Evolutionary conservation across 768 basidiomycete species (phyloP).

Genomic region (Ramaria sp.): DNA sequence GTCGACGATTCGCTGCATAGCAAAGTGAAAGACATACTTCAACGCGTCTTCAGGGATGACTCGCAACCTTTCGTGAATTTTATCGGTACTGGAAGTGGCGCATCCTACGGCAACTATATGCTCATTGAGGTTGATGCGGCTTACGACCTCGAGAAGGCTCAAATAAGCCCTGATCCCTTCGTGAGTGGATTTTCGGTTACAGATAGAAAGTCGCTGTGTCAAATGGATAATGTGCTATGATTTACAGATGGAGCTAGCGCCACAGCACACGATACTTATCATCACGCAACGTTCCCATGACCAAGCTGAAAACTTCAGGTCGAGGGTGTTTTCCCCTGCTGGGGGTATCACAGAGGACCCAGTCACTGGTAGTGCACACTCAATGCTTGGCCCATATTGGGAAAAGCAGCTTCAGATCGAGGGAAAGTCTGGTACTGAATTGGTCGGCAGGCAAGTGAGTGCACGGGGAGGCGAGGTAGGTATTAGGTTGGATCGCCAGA

Average conservation of each 20-base stretch:
- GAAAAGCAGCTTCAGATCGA: constrained; percentile 23
- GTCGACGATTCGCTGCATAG: constrained; percentile 4
- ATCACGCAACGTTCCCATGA: constrained; percentile 28
- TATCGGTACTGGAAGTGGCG: constrained; percentile 9
- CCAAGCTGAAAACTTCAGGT: constrained; percentile 29
- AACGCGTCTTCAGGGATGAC: constrained; percentile 5
- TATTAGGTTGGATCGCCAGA: constrained; percentile 26
- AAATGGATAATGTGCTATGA: background rate
- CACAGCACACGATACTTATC: constrained; percentile 26
- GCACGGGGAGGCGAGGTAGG: constrained; percentile 34
- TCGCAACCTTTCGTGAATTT: constrained; percentile 11
- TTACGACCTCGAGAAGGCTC: constrained; percentile 13
- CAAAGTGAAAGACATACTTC: constrained; percentile 3
- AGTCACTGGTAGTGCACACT: constrained; percentile 46
- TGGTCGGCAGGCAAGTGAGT: constrained; percentile 42
- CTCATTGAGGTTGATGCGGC: constrained; percentile 17
- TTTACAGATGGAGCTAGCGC: constrained; percentile 20
- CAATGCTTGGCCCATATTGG: constrained; percentile 40
- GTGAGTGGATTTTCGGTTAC: constrained; percentile 11
- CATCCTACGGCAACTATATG: constrained; percentile 10
- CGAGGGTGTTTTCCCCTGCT: constrained; percentile 39
- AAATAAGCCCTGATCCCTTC: constrained; percentile 12
- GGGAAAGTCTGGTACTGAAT: constrained; percentile 18
- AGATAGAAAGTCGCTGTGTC: background rate
- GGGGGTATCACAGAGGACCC: constrained; percentile 30